Evolutionary conservation across 768 basidiomycete species (phyloP).

Genomic region (Lactarius vividus): DNA sequence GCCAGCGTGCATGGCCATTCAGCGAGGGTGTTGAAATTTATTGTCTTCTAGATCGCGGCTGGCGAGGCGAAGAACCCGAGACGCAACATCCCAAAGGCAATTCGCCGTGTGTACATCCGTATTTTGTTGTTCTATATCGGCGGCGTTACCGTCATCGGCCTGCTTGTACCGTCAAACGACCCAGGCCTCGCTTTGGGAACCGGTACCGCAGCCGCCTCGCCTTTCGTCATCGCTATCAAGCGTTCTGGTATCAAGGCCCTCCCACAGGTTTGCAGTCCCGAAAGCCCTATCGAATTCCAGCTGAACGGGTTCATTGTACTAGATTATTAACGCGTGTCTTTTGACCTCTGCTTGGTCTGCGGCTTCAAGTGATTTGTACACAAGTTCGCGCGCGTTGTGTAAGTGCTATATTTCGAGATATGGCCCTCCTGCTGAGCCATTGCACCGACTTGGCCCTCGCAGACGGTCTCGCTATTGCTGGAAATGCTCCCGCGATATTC

Average conservation of each 20-base stretch:
- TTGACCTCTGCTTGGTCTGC: conserved; percentile 93
- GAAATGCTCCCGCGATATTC: conserved; percentile 85
- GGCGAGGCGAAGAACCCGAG: conserved; percentile 91
- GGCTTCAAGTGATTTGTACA: conserved; percentile 85
- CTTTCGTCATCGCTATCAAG: conserved; percentile 89
- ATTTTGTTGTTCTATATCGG: conserved; percentile 73
- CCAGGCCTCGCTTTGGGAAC: conserved; percentile 47
- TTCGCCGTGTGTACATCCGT: conserved; percentile 64
- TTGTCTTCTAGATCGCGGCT: conserved; percentile 61
- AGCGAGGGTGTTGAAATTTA: neutral
- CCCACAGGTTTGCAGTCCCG: conserved; percentile 59
- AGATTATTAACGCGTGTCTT: conserved; percentile 81
- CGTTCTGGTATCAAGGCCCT: conserved; percentile 83
- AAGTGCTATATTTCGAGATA: conserved; percentile 32
- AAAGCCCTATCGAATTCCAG: neutral
- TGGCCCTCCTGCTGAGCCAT: conserved; percentile 7
- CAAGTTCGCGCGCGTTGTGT: conserved; percentile 85
- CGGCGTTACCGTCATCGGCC: conserved; percentile 73
- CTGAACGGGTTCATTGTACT: neutral
- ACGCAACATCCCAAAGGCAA: conserved; percentile 56
- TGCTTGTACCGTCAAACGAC: conserved; percentile 76
- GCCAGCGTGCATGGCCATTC: neutral
- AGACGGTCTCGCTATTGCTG: conserved; percentile 78
- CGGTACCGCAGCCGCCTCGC: conserved; percentile 70
- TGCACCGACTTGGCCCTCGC: too few species aligned